A percentile compares a stretch with the other conserved stretches of the same genome.
These are phyloP conservation scores for Knoxia roxburghii DNA, from an alignment of 257 asterid genomes.

Conservation along the genomic window DNA sequence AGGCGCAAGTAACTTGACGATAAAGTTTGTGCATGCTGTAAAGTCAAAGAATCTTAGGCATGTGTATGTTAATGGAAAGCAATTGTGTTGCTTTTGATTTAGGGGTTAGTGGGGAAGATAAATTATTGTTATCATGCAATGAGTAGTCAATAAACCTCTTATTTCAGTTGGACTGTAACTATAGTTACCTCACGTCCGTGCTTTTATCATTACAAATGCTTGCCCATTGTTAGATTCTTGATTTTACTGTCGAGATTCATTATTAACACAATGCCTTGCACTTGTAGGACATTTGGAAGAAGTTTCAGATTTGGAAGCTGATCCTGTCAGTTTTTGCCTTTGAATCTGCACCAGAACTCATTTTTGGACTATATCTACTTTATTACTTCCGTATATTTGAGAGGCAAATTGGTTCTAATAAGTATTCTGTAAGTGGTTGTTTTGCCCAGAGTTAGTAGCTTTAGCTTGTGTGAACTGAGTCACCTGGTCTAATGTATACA, in stretches of 20 bases:
- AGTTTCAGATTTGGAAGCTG: slow-evolving; percentile 92
- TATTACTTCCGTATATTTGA: slow-evolving; percentile 98
- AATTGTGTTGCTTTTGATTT: not conserved
- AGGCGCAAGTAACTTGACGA: not conserved
- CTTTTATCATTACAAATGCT: not conserved
- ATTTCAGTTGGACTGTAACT: not conserved
- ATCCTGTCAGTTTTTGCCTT: slow-evolving; percentile 79
- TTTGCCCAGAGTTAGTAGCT: slow-evolving; percentile 11
- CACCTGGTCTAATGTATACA: not conserved
- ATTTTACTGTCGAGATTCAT: not conserved
- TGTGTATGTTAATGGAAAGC: not conserved
- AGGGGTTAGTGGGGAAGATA: not conserved
- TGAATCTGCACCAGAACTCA: slow-evolving; percentile 88
- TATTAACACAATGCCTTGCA: slow-evolving; percentile 17
- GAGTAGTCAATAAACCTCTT: not conserved
- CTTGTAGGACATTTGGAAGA: slow-evolving; percentile 79
- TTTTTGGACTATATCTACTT: slow-evolving; percentile 83
- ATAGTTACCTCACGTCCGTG: not conserved
- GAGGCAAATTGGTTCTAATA: slow-evolving; percentile 98
- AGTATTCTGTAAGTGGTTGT: slow-evolving; percentile 70
- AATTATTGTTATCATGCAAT: not conserved
- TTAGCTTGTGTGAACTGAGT: not conserved
- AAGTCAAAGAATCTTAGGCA: not conserved
- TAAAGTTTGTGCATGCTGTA: not conserved
- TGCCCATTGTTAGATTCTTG: not conserved